A percentile compares a stretch with the other conserved stretches of the same genome.
phyloP scores from a whole-genome alignment of 2,329 filamentous ascomycete genomes.

The Verticillium klebahnii region DNA sequence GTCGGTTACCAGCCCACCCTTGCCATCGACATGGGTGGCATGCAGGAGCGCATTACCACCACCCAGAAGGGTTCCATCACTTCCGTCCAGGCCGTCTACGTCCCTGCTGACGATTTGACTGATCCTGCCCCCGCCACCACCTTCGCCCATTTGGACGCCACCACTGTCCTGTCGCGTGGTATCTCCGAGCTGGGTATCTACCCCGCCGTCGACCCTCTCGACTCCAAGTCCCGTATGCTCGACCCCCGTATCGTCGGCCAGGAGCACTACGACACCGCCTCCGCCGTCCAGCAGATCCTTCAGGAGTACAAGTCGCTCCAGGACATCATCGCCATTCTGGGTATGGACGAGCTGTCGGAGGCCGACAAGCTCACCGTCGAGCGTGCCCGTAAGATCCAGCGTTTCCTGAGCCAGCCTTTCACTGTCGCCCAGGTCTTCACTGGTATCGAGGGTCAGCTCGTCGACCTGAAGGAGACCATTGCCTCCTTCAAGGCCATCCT shows the following conservation, averaged over 20 bases:
- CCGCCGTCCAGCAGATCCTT: conserved; percentile 96
- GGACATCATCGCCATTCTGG: conserved; percentile 99
- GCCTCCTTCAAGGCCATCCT: conserved; percentile 96
- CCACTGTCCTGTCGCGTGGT: conserved; percentile 99
- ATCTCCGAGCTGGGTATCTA: conserved; percentile 99
- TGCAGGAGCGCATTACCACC: conserved; percentile 99
- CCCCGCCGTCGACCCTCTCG: conserved; percentile 98
- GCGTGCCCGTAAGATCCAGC: conserved; percentile 99
- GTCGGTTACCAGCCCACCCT: conserved; percentile 99
- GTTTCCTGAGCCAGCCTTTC: conserved; percentile 99
- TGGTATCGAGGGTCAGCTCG: conserved; percentile 91
- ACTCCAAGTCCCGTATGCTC: conserved; percentile 99
- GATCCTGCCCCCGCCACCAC: conserved; percentile 98
- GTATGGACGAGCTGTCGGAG: conserved; percentile 99
- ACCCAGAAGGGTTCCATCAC: conserved; percentile 99
- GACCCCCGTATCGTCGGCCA: conserved; percentile 98
- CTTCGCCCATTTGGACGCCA: conserved; percentile 99
- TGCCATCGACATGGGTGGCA: conserved; percentile 96
- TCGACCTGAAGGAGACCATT: conserved; percentile 99
- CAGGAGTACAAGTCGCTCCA: conserved; percentile 99
- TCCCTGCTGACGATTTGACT: conserved; percentile 99
- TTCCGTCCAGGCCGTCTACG: conserved; percentile 99
- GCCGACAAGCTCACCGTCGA: conserved; percentile 99
- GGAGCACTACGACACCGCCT: conserved; percentile 94
- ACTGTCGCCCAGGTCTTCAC: conserved; percentile 82